Conservation (phyloP, 176 grass and related monocot species). For the Echinochloa phyllopogon region DNA sequence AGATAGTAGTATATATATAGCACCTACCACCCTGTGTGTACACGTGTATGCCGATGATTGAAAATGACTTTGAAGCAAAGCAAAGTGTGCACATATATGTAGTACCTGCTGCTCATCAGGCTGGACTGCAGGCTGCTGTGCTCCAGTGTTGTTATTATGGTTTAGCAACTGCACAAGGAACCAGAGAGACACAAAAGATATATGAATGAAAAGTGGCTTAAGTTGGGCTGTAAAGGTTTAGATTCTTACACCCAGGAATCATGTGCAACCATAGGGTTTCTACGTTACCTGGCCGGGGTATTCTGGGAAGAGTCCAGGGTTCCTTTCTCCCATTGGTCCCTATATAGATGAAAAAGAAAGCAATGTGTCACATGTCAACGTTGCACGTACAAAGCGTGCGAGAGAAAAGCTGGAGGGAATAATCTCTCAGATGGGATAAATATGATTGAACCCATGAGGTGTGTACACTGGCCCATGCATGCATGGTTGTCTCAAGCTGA, state of each 20-base stretch:
- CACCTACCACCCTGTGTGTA: not conserved
- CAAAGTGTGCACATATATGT: slow-evolving; percentile 36
- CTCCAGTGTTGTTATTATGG: slow-evolving; percentile 53
- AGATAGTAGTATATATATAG: not conserved
- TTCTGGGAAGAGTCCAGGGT: slow-evolving; percentile 76
- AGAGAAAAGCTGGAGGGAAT: slow-evolving; percentile 43
- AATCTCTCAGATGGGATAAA: slow-evolving; percentile 48
- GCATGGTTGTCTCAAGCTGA: slow-evolving; percentile 37
- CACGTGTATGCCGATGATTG: slow-evolving; percentile 29
- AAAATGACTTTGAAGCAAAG: slow-evolving; percentile 63
- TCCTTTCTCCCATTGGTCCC: slow-evolving; percentile 75
- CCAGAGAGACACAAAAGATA: slow-evolving; percentile 17
- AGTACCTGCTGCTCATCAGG: slow-evolving; percentile 58
- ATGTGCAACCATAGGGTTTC: slow-evolving; percentile 18
- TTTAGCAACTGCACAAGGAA: slow-evolving; percentile 63
- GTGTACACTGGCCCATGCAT: slow-evolving; percentile 50
- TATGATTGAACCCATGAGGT: slow-evolving; percentile 59
- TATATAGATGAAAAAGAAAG: slow-evolving; percentile 56
- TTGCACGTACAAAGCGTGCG: slow-evolving; percentile 73
- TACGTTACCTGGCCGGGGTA: slow-evolving; percentile 79
- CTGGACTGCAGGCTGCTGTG: slow-evolving; percentile 42
- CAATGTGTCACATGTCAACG: slow-evolving; percentile 59
- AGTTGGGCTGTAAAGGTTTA: slow-evolving; percentile 38
- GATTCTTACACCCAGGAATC: slow-evolving; percentile 25
- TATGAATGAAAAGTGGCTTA: slow-evolving; percentile 26